Conservation (phyloP, 495 filamentous ascomycete genomes). For the Aspergillus ellipticus region DNA sequence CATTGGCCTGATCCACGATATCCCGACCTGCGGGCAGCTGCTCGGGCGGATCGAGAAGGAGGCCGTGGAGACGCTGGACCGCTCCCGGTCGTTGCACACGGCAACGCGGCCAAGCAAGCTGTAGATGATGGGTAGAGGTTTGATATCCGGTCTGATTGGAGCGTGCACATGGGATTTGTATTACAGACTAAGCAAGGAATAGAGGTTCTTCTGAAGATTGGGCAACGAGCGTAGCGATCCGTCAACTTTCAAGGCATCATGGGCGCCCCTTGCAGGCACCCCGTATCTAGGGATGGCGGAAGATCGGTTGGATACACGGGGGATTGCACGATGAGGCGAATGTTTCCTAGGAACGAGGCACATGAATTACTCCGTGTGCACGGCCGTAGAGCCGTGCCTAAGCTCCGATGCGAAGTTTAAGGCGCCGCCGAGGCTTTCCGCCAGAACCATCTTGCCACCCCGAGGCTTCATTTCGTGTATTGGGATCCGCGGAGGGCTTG, state of each 20-base stretch:
- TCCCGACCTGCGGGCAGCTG: constrained; percentile 59
- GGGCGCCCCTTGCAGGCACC: neutral
- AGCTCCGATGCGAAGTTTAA: neutral
- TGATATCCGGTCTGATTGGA: constrained; percentile 4
- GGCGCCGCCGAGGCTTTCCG: neutral
- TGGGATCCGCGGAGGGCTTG: neutral
- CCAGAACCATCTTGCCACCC: too few species aligned
- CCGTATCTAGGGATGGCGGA: neutral
- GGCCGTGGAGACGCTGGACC: constrained; percentile 50
- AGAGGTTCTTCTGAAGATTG: neutral
- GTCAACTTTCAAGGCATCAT: neutral
- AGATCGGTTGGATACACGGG: neutral
- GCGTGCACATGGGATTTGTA: neutral
- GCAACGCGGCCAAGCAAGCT: constrained; percentile 38
- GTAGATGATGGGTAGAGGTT: constrained; percentile 14
- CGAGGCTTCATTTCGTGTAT: too few species aligned
- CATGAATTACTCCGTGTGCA: neutral
- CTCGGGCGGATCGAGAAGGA: constrained; percentile 60
- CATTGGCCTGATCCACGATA: constrained; percentile 66
- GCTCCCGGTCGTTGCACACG: constrained; percentile 35
- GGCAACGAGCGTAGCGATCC: neutral
- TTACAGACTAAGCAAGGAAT: constrained; percentile 2
- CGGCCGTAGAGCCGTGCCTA: neutral
- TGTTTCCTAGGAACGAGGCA: neutral
- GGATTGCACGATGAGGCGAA: neutral